Conservation (phyloP, 2,329 filamentous ascomycete species). For the Sporothrix dimorphospora region DNA sequence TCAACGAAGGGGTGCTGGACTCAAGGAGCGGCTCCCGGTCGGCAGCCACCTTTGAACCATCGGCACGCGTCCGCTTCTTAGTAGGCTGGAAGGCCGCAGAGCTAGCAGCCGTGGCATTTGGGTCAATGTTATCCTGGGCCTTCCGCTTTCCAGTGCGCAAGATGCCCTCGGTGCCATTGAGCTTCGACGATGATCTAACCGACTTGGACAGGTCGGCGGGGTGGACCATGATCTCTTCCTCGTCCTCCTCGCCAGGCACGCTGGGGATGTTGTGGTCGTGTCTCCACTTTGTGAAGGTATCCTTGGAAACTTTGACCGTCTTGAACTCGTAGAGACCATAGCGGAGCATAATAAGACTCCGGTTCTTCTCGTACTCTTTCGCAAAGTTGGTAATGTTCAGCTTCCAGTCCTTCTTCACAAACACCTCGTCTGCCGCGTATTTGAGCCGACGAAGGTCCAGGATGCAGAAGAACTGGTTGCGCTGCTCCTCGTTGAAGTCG, state of each 20-base stretch:
- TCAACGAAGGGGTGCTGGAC: slow-evolving; percentile 42
- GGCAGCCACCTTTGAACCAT: slow-evolving; percentile 30
- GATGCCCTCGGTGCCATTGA: slow-evolving; percentile 43
- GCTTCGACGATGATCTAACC: slow-evolving; percentile 35
- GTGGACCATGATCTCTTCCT: neutral
- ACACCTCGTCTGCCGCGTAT: slow-evolving; percentile 64
- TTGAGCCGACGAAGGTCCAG: slow-evolving; percentile 64
- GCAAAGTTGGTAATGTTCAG: slow-evolving; percentile 65
- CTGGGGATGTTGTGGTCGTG: slow-evolving; percentile 58
- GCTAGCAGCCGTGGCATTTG: slow-evolving; percentile 44
- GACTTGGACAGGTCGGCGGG: slow-evolving; percentile 34
- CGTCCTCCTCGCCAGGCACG: slow-evolving; percentile 49
- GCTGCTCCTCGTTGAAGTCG: slow-evolving; percentile 61
- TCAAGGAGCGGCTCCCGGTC: slow-evolving; percentile 47
- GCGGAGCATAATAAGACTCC: slow-evolving; percentile 62
- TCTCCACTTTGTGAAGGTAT: slow-evolving; percentile 62
- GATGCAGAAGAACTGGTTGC: slow-evolving; percentile 65
- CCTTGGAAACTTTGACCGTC: slow-evolving; percentile 61
- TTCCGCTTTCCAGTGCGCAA: slow-evolving; percentile 54
- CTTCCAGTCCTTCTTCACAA: slow-evolving; percentile 64
- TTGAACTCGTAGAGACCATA: slow-evolving; percentile 67
- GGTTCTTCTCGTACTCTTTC: slow-evolving; percentile 67
- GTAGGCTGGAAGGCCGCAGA: slow-evolving; percentile 42
- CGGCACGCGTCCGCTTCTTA: slow-evolving; percentile 54
- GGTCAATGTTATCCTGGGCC: slow-evolving; percentile 54